phyloP scores from a whole-genome alignment of 2,329 filamentous ascomycete species.

The Cordyceps fumosorosea region DNA sequence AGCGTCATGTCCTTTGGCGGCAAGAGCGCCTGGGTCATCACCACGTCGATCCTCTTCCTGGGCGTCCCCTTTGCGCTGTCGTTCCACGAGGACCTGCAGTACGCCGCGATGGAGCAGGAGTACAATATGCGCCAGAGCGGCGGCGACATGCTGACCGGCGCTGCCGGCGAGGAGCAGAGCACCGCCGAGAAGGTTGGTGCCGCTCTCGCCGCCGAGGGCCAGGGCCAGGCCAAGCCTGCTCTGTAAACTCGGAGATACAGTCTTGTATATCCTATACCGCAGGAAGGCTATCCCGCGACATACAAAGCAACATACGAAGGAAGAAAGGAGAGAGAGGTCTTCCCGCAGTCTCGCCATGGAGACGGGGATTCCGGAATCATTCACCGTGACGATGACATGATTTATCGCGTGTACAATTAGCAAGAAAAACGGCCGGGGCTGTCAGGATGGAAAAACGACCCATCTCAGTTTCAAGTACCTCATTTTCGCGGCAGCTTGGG shows the following conservation, averaged over 20 bases:
- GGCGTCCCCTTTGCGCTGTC: constrained; percentile 91
- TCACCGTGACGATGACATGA: constrained; percentile 8
- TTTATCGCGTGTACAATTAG: constrained; percentile 8
- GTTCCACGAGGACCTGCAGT: constrained; percentile 92
- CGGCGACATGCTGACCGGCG: constrained; percentile 58
- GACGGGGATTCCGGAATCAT: constrained; percentile 1
- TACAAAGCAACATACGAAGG: neutral
- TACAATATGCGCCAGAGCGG: constrained; percentile 92
- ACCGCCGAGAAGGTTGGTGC: constrained; percentile 45
- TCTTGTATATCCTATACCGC: neutral
- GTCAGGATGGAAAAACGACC: neutral
- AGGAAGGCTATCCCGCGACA: neutral
- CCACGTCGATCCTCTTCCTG: constrained; percentile 80
- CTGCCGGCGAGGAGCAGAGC: constrained; percentile 30
- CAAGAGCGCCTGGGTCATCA: constrained; percentile 85
- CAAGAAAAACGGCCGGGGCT: neutral
- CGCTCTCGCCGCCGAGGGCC: constrained; percentile 35
- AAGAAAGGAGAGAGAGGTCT: neutral
- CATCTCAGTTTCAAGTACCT: neutral
- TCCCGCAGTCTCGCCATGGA: neutral
- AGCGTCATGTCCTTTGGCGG: constrained; percentile 64
- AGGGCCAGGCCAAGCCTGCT: constrained; percentile 39
- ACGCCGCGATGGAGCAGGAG: constrained; percentile 96
- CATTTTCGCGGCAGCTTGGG: neutral
- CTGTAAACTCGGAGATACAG: constrained; percentile 32